A percentile compares a stretch with the other conserved stretches of the same genome.
These are phyloP conservation scores for Cladorrhinum samala DNA, from an alignment of 495 filamentous ascomycete species.

Conservation along the genomic window DNA sequence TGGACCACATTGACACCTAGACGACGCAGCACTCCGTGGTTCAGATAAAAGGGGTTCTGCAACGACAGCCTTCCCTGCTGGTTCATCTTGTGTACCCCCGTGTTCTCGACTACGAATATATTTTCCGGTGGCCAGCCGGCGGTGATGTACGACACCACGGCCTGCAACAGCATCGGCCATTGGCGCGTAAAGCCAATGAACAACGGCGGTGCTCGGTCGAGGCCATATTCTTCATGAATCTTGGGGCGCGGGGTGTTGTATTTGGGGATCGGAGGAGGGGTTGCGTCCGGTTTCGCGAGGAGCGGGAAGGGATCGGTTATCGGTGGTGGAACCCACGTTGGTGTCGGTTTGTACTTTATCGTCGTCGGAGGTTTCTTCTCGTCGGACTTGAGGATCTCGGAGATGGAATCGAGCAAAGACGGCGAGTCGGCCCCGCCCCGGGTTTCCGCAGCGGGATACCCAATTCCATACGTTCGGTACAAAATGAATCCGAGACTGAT, in stretches of 20 bases:
- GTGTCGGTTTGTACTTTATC: conserved; percentile 29
- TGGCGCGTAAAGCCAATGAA: conserved; percentile 57
- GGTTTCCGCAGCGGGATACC: background rate
- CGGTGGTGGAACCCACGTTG: conserved; percentile 29
- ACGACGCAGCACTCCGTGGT: conserved; percentile 46
- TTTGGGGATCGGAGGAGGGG: conserved; percentile 37
- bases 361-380: background rate
- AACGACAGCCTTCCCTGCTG: conserved; percentile 43
- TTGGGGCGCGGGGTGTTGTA: conserved; percentile 35
- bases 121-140: conserved; percentile 56
- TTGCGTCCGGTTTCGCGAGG: conserved; percentile 22
- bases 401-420: background rate
- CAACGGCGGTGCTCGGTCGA: conserved; percentile 41
- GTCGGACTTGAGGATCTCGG: conserved; percentile 1
- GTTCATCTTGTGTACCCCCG: conserved; percentile 54
- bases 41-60: conserved; percentile 58
- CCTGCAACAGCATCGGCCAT: conserved; percentile 54
- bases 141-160: conserved; percentile 53
- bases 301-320: conserved; percentile 35
- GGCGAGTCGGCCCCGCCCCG: background rate
- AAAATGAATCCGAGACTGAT: background rate
- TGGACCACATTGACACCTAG: conserved; percentile 52
- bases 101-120: conserved; percentile 61
- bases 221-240: conserved; percentile 30
- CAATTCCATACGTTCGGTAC: background rate